These are phyloP conservation scores for Fusarium tricinctum DNA, from an alignment of 2,329 filamentous ascomycete species.

Conservation along the genomic window DNA sequence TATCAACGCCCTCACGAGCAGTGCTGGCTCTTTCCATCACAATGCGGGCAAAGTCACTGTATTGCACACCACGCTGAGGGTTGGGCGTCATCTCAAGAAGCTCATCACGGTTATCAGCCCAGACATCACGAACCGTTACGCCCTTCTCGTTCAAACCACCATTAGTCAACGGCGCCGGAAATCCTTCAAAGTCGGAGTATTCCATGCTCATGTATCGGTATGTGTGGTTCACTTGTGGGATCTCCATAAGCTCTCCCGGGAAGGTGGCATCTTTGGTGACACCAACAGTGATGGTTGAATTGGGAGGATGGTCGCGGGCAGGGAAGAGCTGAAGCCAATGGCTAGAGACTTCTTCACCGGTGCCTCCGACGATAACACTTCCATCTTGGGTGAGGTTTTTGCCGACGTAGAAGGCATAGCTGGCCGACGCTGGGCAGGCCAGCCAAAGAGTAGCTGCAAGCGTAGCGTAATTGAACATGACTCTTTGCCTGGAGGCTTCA, in stretches of 20 bases:
- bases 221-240: slow-evolving; percentile 44
- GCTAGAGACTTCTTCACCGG: slow-evolving; percentile 62
- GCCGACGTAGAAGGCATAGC: slow-evolving; percentile 64
- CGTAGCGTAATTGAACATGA: slow-evolving; percentile 24
- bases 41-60: slow-evolving; percentile 45
- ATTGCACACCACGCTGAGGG: slow-evolving; percentile 43
- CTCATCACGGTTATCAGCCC: slow-evolving; percentile 45
- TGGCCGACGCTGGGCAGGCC: slow-evolving; percentile 44
- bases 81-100: slow-evolving; percentile 44
- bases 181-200: slow-evolving; percentile 46
- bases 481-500: background rate
- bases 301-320: slow-evolving; percentile 56
- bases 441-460: slow-evolving; percentile 31
- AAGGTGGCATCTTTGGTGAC: slow-evolving; percentile 41
- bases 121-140: slow-evolving; percentile 43
- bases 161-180: slow-evolving; percentile 43
- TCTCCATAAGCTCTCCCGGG: slow-evolving; percentile 43
- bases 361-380: slow-evolving; percentile 60
- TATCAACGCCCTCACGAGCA: slow-evolving; percentile 41
- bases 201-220: slow-evolving; percentile 46
- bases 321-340: slow-evolving; percentile 63
- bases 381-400: slow-evolving; percentile 60
- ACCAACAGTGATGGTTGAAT: slow-evolving; percentile 55
- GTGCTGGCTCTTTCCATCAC: slow-evolving; percentile 43
- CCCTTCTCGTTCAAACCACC: slow-evolving; percentile 45